phyloP scores from a whole-genome alignment of 208 protist genomes.

The Crithidia thermophila region DNA sequence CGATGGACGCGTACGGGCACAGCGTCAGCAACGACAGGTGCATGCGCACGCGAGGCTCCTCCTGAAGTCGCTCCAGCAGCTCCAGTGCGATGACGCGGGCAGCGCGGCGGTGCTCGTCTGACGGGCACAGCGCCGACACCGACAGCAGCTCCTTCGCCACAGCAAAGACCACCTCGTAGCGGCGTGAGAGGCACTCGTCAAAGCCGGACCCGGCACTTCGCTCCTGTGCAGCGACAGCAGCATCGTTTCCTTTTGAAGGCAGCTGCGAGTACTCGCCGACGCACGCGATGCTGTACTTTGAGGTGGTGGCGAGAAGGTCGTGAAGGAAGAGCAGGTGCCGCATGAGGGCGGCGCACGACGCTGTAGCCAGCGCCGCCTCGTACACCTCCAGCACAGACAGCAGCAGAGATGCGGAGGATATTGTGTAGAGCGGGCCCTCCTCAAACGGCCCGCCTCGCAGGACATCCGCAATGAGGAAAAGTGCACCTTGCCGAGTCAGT shows the following conservation, averaged over 20 bases:
- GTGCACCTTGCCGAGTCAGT: constrained; percentile 24
- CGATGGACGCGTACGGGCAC: constrained; percentile 72
- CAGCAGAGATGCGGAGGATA: constrained; percentile 18
- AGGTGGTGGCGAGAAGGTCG: constrained; percentile 15
- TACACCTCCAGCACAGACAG: constrained; percentile 3
- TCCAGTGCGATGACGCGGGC: constrained; percentile 36
- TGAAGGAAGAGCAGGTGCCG: constrained; percentile 27
- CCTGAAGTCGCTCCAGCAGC: constrained; percentile 46
- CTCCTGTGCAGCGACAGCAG: too few species aligned
- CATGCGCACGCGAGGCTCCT: constrained; percentile 47
- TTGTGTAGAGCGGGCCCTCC: constrained; percentile 1
- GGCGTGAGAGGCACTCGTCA: constrained; percentile 26
- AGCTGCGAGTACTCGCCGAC: not conserved
- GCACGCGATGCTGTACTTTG: constrained; percentile 33
- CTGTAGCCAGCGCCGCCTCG: constrained; percentile 5
- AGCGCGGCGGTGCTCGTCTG: constrained; percentile 35
- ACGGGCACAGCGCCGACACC: constrained; percentile 51
- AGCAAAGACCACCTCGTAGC: constrained; percentile 61
- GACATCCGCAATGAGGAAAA: constrained; percentile 21
- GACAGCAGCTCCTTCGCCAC: constrained; percentile 56
- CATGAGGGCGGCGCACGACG: constrained; percentile 18
- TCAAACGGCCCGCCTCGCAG: not conserved
- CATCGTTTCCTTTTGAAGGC: too few species aligned
- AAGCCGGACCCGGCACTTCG: not conserved
- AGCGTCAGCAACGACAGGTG: constrained; percentile 63